These are phyloP conservation scores for Selenicereus undatus DNA, from an alignment of 148 eudicot genomes.

Conservation along the genomic window DNA sequence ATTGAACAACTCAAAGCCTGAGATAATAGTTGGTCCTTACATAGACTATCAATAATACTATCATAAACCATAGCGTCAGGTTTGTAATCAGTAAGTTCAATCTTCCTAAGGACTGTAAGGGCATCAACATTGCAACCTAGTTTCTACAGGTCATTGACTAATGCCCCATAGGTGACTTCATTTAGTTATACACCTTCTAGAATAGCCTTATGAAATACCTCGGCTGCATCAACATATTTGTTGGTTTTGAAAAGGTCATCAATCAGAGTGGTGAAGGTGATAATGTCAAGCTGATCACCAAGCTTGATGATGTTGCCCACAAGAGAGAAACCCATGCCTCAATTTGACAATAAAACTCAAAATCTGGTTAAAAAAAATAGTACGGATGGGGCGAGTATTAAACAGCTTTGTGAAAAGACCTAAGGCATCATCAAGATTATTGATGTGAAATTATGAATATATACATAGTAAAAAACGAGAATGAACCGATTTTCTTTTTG, in stretches of 20 bases:
- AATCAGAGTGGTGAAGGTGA: slow-evolving; percentile 20
- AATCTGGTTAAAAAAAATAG: too few species aligned
- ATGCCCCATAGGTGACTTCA: neutral
- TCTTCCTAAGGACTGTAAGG: slow-evolving; percentile 15
- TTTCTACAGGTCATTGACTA: slow-evolving; percentile 14
- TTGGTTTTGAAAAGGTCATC: slow-evolving; percentile 5
- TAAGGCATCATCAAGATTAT: too few species aligned
- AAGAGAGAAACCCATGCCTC: slow-evolving; percentile 19
- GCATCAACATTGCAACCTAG: slow-evolving; percentile 4
- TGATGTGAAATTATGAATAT: too few species aligned
- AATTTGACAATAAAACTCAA: neutral
- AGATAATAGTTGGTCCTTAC: slow-evolving; percentile 27
- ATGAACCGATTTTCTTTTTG: too few species aligned
- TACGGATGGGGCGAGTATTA: too few species aligned
- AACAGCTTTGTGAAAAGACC: too few species aligned
- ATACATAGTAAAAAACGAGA: too few species aligned
- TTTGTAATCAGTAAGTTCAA: slow-evolving; percentile 10
- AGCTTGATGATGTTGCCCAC: slow-evolving; percentile 21
- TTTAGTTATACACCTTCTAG: too few species aligned
- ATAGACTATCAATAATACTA: slow-evolving; percentile 34
- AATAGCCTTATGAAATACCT: too few species aligned
- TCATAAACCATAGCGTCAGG: slow-evolving; percentile 29
- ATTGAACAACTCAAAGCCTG: slow-evolving; percentile 28
- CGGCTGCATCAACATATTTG: slow-evolving; percentile 11
- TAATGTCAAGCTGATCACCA: slow-evolving; percentile 16